Evolutionary conservation across 345 rosid species (phyloP).

Genomic region (Physaria fendleri): DNA sequence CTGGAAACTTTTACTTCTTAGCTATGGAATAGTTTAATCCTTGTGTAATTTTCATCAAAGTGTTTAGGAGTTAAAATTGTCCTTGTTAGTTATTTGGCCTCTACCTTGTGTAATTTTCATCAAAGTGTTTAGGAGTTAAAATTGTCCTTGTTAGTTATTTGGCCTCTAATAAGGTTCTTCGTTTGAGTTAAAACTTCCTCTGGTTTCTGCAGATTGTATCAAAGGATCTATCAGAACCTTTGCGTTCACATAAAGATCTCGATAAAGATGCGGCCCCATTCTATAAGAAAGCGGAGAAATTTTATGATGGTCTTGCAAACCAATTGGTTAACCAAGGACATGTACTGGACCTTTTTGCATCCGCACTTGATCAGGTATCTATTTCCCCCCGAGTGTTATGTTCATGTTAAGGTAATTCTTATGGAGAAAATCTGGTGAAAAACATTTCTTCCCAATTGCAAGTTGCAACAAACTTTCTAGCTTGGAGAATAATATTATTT

Average conservation of each 20-base stretch:
- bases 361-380: conserved; percentile 97
- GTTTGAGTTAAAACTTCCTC: conserved; percentile 6
- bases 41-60: neutral
- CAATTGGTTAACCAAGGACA: conserved; percentile 98
- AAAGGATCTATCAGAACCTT: conserved; percentile 93
- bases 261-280: conserved; percentile 99
- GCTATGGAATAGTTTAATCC: neutral
- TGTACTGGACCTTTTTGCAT: conserved; percentile 95
- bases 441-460: neutral
- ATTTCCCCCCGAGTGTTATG: neutral
- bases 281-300: conserved; percentile 92
- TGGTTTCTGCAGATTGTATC: conserved; percentile 76
- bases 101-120: too few species aligned
- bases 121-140: neutral
- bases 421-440: neutral
- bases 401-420: neutral
- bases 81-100: neutral
- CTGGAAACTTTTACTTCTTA: neutral
- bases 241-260: conserved; percentile 98
- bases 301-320: conserved; percentile 79
- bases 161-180: neutral
- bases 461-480: conserved; percentile 5
- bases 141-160: neutral
- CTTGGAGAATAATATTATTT: conserved; percentile 3
- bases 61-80: neutral